A percentile compares a stretch with the other conserved stretches of the same genome.
Evolutionary conservation across 1,139 yeast species (phyloP).

Genomic region (Blastobotrys buckinghamii): DNA sequence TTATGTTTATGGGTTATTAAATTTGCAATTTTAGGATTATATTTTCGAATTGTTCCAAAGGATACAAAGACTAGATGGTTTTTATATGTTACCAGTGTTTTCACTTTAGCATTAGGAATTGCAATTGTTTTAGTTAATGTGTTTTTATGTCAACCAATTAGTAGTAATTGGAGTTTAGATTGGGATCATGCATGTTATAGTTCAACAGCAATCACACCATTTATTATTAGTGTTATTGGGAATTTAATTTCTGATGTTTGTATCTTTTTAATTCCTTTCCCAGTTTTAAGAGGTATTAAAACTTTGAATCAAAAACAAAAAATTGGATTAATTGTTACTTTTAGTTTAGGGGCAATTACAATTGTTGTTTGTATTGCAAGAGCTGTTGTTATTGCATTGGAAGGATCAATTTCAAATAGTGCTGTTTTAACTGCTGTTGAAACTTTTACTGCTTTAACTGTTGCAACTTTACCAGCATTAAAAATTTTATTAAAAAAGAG

Average conservation of each 20-base stretch:
- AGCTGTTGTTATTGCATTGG: conserved; percentile 22
- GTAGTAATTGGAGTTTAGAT: conserved; percentile 27
- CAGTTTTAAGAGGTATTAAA: conserved; percentile 23
- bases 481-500: conserved; percentile 22
- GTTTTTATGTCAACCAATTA: conserved; percentile 28
- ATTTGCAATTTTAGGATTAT: conserved; percentile 28
- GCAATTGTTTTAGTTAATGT: conserved; percentile 24
- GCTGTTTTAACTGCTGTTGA: conserved; percentile 30
- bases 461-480: conserved; percentile 29
- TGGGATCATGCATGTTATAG: conserved; percentile 24
- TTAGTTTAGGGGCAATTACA: conserved; percentile 29
- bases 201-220: conserved; percentile 27
- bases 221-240: conserved; percentile 25
- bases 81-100: conserved; percentile 19
- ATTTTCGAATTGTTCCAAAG: conserved; percentile 27
- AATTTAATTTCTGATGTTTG: conserved; percentile 27
- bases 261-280: conserved; percentile 29
- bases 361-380: conserved; percentile 26
- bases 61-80: conserved; percentile 23
- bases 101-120: conserved; percentile 18
- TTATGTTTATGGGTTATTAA: conserved; percentile 29
- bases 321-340: conserved; percentile 26
- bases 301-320: conserved; percentile 22
- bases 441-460: conserved; percentile 28
- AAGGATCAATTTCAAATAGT: conserved; percentile 22